phyloP scores from a whole-genome alignment of 2,329 filamentous ascomycete species.

The Dactylellina cionopaga region DNA sequence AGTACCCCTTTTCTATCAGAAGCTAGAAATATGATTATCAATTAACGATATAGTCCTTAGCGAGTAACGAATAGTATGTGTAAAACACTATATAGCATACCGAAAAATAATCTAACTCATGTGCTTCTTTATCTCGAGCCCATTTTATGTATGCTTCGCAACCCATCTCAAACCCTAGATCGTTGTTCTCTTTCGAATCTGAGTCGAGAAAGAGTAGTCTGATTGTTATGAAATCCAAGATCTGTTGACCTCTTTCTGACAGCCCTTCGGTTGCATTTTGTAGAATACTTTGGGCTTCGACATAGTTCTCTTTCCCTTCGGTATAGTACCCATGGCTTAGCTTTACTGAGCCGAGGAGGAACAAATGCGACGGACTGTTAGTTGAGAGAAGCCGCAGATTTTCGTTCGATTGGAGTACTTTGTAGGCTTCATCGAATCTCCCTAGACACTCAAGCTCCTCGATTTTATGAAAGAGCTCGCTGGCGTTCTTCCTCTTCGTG shows the following conservation, averaged over 20 bases:
- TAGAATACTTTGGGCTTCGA: conserved; percentile 11
- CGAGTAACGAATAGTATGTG: neutral
- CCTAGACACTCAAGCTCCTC: conserved; percentile 37
- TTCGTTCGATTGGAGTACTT: neutral
- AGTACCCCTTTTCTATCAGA: conserved; percentile 27
- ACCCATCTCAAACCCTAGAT: neutral
- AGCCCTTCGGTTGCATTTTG: conserved; percentile 7
- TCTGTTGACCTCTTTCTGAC: conserved; percentile 31
- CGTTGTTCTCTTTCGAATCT: conserved; percentile 4
- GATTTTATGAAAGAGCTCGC: conserved; percentile 9
- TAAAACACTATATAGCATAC: neutral
- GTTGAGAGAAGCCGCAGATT: neutral
- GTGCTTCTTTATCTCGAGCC: conserved; percentile 16
- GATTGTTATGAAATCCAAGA: conserved; percentile 21
- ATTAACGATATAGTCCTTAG: neutral
- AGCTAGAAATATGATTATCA: conserved; percentile 2
- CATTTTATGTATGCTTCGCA: conserved; percentile 23
- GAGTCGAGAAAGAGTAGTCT: conserved; percentile 16
- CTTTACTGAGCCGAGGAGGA: conserved; percentile 31
- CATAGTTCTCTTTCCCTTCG: conserved; percentile 27
- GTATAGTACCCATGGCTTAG: conserved; percentile 39
- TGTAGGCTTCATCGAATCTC: conserved; percentile 34
- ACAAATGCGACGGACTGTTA: conserved; percentile 29
- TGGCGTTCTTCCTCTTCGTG: neutral
- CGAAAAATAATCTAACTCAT: conserved; percentile 32